phyloP scores from a whole-genome alignment of 306 rosid species.

The Glycine tomentella region DNA sequence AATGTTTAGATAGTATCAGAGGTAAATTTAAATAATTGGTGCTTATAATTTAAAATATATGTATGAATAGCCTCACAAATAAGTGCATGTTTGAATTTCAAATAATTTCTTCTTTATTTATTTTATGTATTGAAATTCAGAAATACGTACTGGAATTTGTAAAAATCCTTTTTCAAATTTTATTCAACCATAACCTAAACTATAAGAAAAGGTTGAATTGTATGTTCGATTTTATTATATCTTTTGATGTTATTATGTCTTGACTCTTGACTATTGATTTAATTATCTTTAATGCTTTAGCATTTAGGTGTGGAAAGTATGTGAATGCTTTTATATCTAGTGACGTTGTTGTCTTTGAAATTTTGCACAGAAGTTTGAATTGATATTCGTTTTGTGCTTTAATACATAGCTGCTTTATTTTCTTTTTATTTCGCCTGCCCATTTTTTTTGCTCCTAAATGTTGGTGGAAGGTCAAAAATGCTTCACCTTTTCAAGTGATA shows the following conservation, averaged over 20 bases:
- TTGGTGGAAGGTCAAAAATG: not conserved
- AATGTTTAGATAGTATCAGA: not conserved
- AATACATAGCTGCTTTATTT: not conserved
- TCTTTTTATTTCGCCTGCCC: not conserved
- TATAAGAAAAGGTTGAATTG: not conserved
- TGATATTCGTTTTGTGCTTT: not conserved
- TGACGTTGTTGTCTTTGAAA: not conserved
- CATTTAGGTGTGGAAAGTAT: not conserved
- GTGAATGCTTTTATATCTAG: not conserved
- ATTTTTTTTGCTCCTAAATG: not conserved
- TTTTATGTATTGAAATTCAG: not conserved
- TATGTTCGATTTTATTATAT: not conserved
- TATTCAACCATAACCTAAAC: not conserved
- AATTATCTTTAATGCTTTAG: not conserved
- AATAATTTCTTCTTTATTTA: not conserved
- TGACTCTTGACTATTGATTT: not conserved
- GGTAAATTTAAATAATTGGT: not conserved
- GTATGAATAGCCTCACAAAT: no score
- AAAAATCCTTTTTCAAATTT: not conserved
- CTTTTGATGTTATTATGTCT: not conserved
- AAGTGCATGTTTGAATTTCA: no score
- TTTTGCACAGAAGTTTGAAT: slow-evolving; percentile 5
- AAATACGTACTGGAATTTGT: not conserved
- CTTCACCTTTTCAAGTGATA: not conserved
- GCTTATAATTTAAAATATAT: no score